Percentiles rank a stretch among this genome's conserved stretches.
Conservation (phyloP, 2,329 filamentous ascomycete species). For the Fusarium fujikuroi region DNA sequence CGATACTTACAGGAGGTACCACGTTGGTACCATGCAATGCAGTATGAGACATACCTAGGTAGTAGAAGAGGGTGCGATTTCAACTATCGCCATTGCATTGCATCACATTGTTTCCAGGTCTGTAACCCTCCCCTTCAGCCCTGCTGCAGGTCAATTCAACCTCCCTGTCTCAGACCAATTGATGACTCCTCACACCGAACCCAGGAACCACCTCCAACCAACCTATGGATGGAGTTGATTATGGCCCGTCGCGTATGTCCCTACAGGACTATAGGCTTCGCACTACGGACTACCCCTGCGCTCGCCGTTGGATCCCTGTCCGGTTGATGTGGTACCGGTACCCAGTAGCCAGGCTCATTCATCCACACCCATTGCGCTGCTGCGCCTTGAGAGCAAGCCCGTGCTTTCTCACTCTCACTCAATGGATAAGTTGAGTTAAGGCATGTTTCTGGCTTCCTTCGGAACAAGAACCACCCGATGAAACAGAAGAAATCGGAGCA, state of each 20-base stretch:
- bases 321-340: slow-evolving; percentile 25
- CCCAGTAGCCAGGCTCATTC: slow-evolving; percentile 33
- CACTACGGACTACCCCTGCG: slow-evolving; percentile 5
- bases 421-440: slow-evolving; percentile 23
- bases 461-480: slow-evolving; percentile 26
- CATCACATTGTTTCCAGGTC: slow-evolving; percentile 20
- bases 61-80: slow-evolving; percentile 7
- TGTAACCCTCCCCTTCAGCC: slow-evolving; percentile 42
- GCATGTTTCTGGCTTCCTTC: slow-evolving; percentile 16
- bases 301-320: slow-evolving; percentile 21
- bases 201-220: slow-evolving; percentile 33
- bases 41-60: background rate
- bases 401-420: slow-evolving; percentile 31
- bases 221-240: slow-evolving; percentile 14
- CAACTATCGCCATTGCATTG: slow-evolving; percentile 24
- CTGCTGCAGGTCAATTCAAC: slow-evolving; percentile 44
- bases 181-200: slow-evolving; percentile 45
- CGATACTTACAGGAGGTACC: background rate
- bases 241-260: slow-evolving; percentile 5
- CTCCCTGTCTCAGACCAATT: slow-evolving; percentile 39
- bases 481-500: slow-evolving; percentile 30
- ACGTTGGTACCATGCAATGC: slow-evolving; percentile 1
- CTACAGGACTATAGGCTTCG: background rate
- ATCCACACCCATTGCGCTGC: slow-evolving; percentile 41
- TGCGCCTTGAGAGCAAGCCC: slow-evolving; percentile 43